Evolutionary conservation across 768 basidiomycete species (phyloP).

Genomic region (Botryobasidium botryosum): DNA sequence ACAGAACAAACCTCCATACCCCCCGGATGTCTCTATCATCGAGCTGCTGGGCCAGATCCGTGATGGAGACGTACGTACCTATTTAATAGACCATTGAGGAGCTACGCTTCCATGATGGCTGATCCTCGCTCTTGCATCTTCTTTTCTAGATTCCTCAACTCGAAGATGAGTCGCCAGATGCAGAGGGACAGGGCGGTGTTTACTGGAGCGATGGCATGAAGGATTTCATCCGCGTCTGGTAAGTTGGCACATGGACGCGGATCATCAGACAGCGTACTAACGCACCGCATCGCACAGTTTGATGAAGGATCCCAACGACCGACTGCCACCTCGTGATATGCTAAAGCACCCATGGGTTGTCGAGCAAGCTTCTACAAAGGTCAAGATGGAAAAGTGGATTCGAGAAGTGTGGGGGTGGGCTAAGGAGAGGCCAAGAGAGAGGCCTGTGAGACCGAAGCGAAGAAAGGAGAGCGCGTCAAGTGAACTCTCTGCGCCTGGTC

Average conservation of each 20-base stretch:
- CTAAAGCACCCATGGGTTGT: constrained; percentile 71
- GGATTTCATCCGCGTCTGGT: constrained; percentile 79
- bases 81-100: too few relatives aligned
- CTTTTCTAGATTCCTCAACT: constrained; percentile 55
- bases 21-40: constrained; percentile 76
- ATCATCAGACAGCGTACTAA: too few relatives aligned
- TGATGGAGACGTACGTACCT: constrained; percentile 57
- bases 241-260: too few relatives aligned
- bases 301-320: constrained; percentile 44
- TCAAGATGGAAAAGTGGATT: constrained; percentile 82
- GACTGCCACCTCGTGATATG: constrained; percentile 74
- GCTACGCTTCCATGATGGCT: too few relatives aligned
- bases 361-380: constrained; percentile 58
- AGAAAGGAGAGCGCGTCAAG: too few relatives aligned
- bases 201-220: constrained; percentile 75
- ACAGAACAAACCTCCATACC: constrained; percentile 89
- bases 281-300: constrained; percentile 31
- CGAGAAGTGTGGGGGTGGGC: constrained; percentile 60
- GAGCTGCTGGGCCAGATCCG: constrained; percentile 85
- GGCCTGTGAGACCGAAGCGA: too few relatives aligned
- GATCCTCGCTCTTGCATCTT: too few relatives aligned
- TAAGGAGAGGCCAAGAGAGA: too few relatives aligned
- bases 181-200: constrained; percentile 20
- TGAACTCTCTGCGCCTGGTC: too few relatives aligned
- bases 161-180: constrained; percentile 46